Percentiles rank a stretch among this genome's conserved stretches.
These are phyloP conservation scores for Obba rivulosa DNA, from an alignment of 768 basidiomycete genomes.

Conservation along the genomic window DNA sequence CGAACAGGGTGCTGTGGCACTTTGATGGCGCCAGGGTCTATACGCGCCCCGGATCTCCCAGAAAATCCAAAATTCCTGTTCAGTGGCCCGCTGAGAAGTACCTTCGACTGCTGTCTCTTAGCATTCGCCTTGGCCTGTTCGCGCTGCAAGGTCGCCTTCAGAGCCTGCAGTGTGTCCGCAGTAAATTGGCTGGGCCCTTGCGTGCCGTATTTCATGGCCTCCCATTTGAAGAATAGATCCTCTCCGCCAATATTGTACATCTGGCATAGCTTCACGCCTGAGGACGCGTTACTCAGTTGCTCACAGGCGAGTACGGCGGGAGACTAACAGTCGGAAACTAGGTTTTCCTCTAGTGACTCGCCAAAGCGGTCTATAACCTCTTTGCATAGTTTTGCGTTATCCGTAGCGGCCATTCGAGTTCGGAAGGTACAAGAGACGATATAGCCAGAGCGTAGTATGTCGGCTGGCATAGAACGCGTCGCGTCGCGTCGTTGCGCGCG, in stretches of 20 bases:
- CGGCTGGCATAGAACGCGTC: not conserved
- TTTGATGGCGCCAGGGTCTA: not conserved
- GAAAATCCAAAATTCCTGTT: constrained; percentile 8
- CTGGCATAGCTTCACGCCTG: constrained; percentile 62
- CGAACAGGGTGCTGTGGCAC: constrained; percentile 2
- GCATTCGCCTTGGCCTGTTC: constrained; percentile 22
- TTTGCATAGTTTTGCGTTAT: not conserved
- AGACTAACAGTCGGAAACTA: constrained; percentile 42
- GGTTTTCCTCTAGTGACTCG: constrained; percentile 7
- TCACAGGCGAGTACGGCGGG: not conserved
- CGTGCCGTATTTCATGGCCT: constrained; percentile 37
- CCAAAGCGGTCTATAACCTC: constrained; percentile 11
- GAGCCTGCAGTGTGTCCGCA: constrained; percentile 39
- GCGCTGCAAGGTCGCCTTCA: constrained; percentile 37
- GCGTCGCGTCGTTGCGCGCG: constrained; percentile 8
- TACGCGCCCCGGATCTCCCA: constrained; percentile 4
- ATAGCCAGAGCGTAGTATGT: not conserved
- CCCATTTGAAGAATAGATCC: constrained; percentile 62
- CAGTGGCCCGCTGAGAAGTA: constrained; percentile 14
- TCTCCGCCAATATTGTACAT: constrained; percentile 52
- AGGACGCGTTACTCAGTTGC: constrained; percentile 10
- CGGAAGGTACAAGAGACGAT: not conserved
- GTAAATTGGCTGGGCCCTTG: constrained; percentile 41
- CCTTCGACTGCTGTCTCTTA: constrained; percentile 25
- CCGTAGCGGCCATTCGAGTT: not conserved